phyloP scores from a whole-genome alignment of 2,329 filamentous ascomycete genomes.

The Harringtonia aguacate region DNA sequence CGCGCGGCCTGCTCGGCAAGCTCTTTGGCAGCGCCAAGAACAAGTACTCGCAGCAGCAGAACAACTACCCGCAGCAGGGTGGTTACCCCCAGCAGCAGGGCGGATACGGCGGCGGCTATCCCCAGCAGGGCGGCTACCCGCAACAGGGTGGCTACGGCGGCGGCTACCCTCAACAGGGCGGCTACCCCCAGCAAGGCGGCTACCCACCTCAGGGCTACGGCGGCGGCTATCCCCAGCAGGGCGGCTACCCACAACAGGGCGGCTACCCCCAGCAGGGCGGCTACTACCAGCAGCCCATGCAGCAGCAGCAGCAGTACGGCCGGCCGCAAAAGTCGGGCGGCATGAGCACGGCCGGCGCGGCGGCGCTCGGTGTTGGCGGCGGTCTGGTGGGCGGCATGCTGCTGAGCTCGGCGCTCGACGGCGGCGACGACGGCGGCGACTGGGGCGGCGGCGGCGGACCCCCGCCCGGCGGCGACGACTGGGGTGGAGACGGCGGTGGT shows the following conservation, averaged over 20 bases:
- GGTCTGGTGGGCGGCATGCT: constrained; percentile 71
- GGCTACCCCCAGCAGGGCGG: constrained; percentile 14
- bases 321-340: constrained; percentile 21
- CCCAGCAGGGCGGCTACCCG: constrained; percentile 15
- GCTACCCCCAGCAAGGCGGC: constrained; percentile 16
- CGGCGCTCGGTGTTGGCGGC: constrained; percentile 69
- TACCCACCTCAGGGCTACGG: constrained; percentile 22
- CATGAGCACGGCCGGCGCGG: constrained; percentile 62
- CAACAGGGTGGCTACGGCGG: constrained; percentile 17
- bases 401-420: constrained; percentile 56
- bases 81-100: background rate
- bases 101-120: background rate
- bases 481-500: constrained; percentile 23
- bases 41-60: constrained; percentile 8
- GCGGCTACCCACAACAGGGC: constrained; percentile 17
- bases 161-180: constrained; percentile 14
- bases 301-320: constrained; percentile 28
- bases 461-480: constrained; percentile 13
- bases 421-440: constrained; percentile 49
- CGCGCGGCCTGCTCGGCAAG: constrained; percentile 41
- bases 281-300: constrained; percentile 18
- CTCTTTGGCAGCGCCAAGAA: constrained; percentile 35
- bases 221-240: constrained; percentile 14
- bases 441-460: constrained; percentile 9
- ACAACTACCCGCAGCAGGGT: too few species aligned